These are phyloP conservation scores for Passalora sequoiae DNA, from an alignment of 2,329 filamentous ascomycete species.

Conservation along the genomic window DNA sequence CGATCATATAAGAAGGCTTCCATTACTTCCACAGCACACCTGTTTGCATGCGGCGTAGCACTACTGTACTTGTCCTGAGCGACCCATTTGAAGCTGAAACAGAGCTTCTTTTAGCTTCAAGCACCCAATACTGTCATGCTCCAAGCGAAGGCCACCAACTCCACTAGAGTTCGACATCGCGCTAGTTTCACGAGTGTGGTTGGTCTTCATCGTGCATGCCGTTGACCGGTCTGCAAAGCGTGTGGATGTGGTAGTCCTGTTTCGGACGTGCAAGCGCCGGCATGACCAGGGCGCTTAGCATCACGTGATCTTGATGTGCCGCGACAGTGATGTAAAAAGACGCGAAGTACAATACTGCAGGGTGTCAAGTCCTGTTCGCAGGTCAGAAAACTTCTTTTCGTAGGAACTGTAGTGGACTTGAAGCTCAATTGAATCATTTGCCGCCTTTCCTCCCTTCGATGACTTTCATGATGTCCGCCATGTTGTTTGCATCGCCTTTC, in stretches of 20 bases:
- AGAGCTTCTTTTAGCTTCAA: background rate
- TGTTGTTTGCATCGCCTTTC: conserved; percentile 39
- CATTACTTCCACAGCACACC: too few relatives aligned
- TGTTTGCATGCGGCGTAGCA: conserved; percentile 9
- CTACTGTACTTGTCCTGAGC: background rate
- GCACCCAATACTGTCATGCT: background rate
- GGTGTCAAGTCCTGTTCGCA: too few relatives aligned
- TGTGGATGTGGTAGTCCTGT: background rate
- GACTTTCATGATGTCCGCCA: conserved; percentile 32
- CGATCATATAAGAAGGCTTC: background rate
- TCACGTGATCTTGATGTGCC: background rate
- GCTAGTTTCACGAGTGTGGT: background rate
- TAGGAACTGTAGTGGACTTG: background rate
- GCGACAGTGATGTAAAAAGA: too few relatives aligned
- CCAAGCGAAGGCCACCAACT: too few relatives aligned
- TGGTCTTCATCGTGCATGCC: background rate
- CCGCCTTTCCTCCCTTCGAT: conserved; percentile 31
- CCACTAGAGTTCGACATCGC: background rate
- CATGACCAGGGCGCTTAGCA: conserved; percentile 12
- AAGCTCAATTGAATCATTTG: conserved; percentile 20
- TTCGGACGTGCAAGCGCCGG: conserved; percentile 3
- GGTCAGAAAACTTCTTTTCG: conserved; percentile 1
- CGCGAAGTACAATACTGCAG: background rate
- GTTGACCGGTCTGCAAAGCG: background rate
- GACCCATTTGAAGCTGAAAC: background rate